Evolutionary conservation across 164 flowering plant species (phyloP).

Genomic region (Stephania yunnanensis): DNA sequence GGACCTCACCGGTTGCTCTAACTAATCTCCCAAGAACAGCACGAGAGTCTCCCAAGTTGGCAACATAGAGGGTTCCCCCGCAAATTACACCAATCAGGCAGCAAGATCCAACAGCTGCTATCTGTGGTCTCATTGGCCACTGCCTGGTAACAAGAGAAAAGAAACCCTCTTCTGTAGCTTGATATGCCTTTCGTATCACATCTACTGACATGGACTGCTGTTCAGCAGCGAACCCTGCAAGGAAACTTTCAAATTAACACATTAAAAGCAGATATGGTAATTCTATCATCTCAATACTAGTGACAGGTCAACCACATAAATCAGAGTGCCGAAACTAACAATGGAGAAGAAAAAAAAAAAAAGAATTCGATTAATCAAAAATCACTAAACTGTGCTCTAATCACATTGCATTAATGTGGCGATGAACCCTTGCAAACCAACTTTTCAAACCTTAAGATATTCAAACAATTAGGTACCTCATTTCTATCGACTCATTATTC

Average conservation of each 20-base stretch:
- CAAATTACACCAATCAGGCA: slow-evolving; percentile 67
- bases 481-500: background rate
- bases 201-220: slow-evolving; percentile 64
- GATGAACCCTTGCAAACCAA: background rate
- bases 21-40: slow-evolving; percentile 72
- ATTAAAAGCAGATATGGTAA: background rate
- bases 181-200: slow-evolving; percentile 66
- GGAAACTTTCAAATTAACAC: background rate
- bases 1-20: slow-evolving; percentile 63
- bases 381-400: background rate
- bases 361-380: background rate
- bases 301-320: background rate
- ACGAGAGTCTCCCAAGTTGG: slow-evolving; percentile 78
- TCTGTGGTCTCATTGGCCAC: slow-evolving; percentile 71
- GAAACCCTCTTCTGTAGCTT: slow-evolving; percentile 88
- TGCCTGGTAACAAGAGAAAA: slow-evolving; percentile 57
- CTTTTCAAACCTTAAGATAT: background rate
- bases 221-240: slow-evolving; percentile 55
- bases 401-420: background rate
- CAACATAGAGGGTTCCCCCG: slow-evolving; percentile 60
- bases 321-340: background rate
- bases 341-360: background rate
- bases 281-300: background rate
- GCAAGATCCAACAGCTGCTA: slow-evolving; percentile 89
- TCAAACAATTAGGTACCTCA: background rate